Evolutionary conservation across 31 red algal species (phyloP).

Genomic region (Porphyra umbilicalis): DNA sequence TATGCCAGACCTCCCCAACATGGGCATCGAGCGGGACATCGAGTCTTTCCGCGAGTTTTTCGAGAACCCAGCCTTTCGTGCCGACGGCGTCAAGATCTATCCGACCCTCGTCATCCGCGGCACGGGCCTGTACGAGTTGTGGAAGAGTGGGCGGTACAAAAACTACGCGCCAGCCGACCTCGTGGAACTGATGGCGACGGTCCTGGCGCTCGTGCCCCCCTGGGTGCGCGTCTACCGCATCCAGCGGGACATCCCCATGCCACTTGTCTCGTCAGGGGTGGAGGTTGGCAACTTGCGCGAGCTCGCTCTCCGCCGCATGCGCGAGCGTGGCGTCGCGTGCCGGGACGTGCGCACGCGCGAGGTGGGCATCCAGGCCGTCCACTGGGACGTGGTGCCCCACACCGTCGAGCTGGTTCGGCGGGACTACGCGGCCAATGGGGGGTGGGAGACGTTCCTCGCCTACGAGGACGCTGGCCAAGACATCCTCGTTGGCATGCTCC

Average conservation of each 20-base stretch:
- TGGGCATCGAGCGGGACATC: constrained; percentile 90
- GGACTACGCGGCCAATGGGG: constrained; percentile 96
- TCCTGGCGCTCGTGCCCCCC: constrained; percentile 85
- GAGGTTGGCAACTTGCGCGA: constrained; percentile 98
- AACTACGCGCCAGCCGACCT: constrained; percentile 82
- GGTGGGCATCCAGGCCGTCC: constrained; percentile 92
- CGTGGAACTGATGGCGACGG: constrained; percentile 75
- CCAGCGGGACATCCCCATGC: constrained; percentile 99
- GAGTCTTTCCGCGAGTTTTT: constrained; percentile 93
- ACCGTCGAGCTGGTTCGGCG: constrained; percentile 82
- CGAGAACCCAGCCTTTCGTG: constrained; percentile 95
- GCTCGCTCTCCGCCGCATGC: constrained; percentile 72
- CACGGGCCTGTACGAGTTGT: constrained; percentile 97
- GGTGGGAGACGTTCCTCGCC: constrained; percentile 97
- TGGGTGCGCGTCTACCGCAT: constrained; percentile 98
- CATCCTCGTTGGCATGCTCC: constrained; percentile 85
- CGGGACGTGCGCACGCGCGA: constrained; percentile 92
- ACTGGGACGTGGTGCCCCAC: constrained; percentile 74
- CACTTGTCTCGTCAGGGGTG: constrained; percentile 89
- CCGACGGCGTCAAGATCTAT: constrained; percentile 98
- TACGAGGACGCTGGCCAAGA: constrained; percentile 95
- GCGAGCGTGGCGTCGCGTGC: constrained; percentile 80
- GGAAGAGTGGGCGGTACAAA: constrained; percentile 83
- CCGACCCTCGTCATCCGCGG: constrained; percentile 90
- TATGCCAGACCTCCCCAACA: constrained; percentile 98